phyloP scores from a whole-genome alignment of 169 alveolate genomes.

The Cryptosporidium ryanae region DNA sequence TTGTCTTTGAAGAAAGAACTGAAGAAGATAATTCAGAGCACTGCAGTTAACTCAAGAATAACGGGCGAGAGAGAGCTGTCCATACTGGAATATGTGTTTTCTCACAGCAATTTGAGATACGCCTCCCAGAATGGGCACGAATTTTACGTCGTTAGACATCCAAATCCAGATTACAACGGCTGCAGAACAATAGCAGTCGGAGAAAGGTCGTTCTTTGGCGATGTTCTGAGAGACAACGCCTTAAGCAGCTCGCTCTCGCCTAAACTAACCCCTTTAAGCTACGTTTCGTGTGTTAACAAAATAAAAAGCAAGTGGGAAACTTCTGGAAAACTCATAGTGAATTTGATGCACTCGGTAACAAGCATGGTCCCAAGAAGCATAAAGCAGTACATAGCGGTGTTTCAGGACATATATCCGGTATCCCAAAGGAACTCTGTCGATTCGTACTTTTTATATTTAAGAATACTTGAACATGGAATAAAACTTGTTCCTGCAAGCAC shows the following conservation, averaged over 20 bases:
- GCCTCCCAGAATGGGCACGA: slow-evolving; percentile 16
- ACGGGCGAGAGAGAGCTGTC: slow-evolving; percentile 2
- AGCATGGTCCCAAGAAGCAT: slow-evolving; percentile 42
- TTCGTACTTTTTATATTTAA: slow-evolving; percentile 35
- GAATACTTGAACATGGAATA: slow-evolving; percentile 14
- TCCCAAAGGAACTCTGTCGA: slow-evolving; percentile 40
- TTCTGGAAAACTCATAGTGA: slow-evolving; percentile 32
- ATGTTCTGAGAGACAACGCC: background rate
- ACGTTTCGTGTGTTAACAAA: slow-evolving; percentile 49
- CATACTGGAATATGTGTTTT: slow-evolving; percentile 20
- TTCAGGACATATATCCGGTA: slow-evolving; percentile 47
- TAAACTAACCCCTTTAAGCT: slow-evolving; percentile 25
- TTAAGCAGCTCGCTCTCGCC: too few species aligned
- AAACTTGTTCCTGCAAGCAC: slow-evolving; percentile 30
- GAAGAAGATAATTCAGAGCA: slow-evolving; percentile 26
- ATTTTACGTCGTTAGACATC: slow-evolving; percentile 34
- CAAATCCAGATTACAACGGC: slow-evolving; percentile 46
- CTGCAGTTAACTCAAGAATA: slow-evolving; percentile 20
- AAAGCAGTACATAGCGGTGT: slow-evolving; percentile 14
- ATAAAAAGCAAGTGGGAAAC: slow-evolving; percentile 55
- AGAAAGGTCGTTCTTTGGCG: background rate
- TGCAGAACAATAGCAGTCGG: slow-evolving; percentile 57
- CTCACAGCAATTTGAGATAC: background rate
- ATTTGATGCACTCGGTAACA: slow-evolving; percentile 23
- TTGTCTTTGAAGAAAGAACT: slow-evolving; percentile 38